Evolutionary conservation across 495 filamentous ascomycete genomes (phyloP), one percentile per base, ranked within the genome.

Genomic region (Bryoglossum gracile): DNA sequence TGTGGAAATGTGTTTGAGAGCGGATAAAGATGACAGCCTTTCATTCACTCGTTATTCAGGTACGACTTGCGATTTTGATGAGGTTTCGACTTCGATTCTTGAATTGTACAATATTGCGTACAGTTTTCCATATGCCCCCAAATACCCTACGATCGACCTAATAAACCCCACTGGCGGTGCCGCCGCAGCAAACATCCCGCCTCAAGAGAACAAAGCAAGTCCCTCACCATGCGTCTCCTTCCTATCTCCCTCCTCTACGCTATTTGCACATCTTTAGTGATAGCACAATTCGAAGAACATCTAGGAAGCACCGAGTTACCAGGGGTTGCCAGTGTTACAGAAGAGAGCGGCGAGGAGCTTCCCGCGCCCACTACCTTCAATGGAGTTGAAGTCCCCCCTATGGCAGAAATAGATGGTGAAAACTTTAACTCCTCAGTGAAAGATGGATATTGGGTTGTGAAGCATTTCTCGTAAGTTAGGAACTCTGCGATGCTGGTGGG

Each of bases 361-460:
- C 25, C 38, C 32, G 61, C 69, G 54, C 64, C 64, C 35, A 89
- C 87, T 14, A 73, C 75, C 18, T 95, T 95, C 72, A 92, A 96
- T 68, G 84, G 76, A 40, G 70, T 87, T 30, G 72, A 76, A 51
- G 87, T 95, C 10, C 89, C 89, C 18, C 82, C 84, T 21, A 65
- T 89, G 61, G 74, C 75, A 54, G 78, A 74, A 38, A 49, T 88
- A 37, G 73, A 67, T 0, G 72, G 72, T 4, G 71, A 72, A 2
- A 72, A 63, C 33, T 74, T 86, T 34, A 70, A 80, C 13, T 68
- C 76, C 45, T 65, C 71, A 4, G 74, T 77, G 18, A 77, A 77
- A 50, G 69, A 83, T 50, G 83, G 83, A 37, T 80, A 80, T 58
- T 84, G 82, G 82, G 74, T 89, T 55, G 73, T 90, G 18, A 87